phyloP scores from a whole-genome alignment of 2,329 filamentous ascomycete genomes.

The Nannizzia gypsea region DNA sequence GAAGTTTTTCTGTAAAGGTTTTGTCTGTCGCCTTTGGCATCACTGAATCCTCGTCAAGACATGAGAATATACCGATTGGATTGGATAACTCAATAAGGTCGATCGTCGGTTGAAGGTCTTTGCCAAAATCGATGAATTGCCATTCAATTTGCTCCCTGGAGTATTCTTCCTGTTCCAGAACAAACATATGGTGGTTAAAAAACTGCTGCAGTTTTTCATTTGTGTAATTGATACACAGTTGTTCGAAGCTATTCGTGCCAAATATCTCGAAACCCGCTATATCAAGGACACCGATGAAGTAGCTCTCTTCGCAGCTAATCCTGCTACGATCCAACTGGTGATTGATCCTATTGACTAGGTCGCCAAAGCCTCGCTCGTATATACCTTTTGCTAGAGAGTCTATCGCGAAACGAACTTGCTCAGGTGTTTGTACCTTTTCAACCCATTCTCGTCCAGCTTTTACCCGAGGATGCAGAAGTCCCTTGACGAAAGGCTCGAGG shows the following conservation, averaged over 20 bases:
- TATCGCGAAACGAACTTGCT: constrained; percentile 81
- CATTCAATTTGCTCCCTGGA: constrained; percentile 96
- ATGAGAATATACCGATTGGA: constrained; percentile 97
- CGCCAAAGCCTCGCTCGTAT: constrained; percentile 90
- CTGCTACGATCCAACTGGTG: constrained; percentile 77
- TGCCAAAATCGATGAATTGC: constrained; percentile 99
- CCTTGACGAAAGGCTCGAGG: constrained; percentile 73
- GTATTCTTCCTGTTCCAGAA: constrained; percentile 96
- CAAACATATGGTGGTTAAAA: constrained; percentile 99
- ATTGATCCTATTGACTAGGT: constrained; percentile 86
- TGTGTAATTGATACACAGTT: constrained; percentile 98
- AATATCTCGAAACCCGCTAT: constrained; percentile 99
- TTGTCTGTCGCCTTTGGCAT: constrained; percentile 99
- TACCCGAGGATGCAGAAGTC: constrained; percentile 80
- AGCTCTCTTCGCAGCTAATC: constrained; percentile 71
- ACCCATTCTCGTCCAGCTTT: constrained; percentile 97
- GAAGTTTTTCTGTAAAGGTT: constrained; percentile 94
- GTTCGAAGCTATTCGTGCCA: constrained; percentile 95
- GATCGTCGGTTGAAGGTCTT: constrained; percentile 92
- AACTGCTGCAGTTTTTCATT: constrained; percentile 99
- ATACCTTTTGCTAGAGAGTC: constrained; percentile 94
- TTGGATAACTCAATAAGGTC: constrained; percentile 93
- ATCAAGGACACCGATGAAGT: constrained; percentile 96
- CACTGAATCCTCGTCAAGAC: constrained; percentile 91
- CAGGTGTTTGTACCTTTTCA: constrained; percentile 93